Base-by-base conservation (phyloP, 2,329 filamentous ascomycete species). In the Calonectria multiphialidica region DNA sequence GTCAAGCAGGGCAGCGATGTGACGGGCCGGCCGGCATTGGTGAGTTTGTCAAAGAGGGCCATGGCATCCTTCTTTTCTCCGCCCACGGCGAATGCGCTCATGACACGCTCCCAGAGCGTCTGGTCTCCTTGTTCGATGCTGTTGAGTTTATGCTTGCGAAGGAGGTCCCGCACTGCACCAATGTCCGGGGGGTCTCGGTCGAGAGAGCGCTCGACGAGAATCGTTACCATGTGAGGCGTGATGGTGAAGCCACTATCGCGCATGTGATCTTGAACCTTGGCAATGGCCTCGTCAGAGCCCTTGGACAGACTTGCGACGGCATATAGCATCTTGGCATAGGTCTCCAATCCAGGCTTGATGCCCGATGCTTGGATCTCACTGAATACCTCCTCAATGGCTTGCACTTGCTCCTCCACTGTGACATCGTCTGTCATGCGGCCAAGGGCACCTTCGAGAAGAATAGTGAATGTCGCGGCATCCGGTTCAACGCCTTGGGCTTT, bases 301-400 rank as follows among this genome's bases (percentile, higher is more conserved):
- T 84, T 82, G 71, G 80, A 75, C 18, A 84, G 80, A 10, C 78
- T 78, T 18, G 83, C 77, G 13, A 85, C 80, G 15, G 82, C 80
- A 82, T 95, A 88, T 65, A 96, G 90, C 81, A 95, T 90, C 80
- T 93, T 92, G 77, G 88, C 90, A 81, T 94, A 96, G 2, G 90
- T 90, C 74, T 90, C 87, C 69, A 86, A 82, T 81, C 93, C 93
- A 44, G 92, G 85, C 59, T 86, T 82, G 13, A 95, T 82, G 6
- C 90, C 90, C 15, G 87, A 85, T 2, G 82, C 79, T 70, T 91
- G 86, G 81, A 95, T 90, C 23, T 90, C 86, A 3, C 82, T 75
- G 66, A 96, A 87, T 55, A 93, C 84, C 5, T 81, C 79, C n/a
- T 86, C 77, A 8, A 95, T 86, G 21, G 87, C 84, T 2, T 82